A percentile compares a stretch with the other conserved stretches of the same genome.
These are phyloP conservation scores for Xerocomus minutiporus DNA, from an alignment of 1,284 basidiomycete genomes.

Conservation along the genomic window DNA sequence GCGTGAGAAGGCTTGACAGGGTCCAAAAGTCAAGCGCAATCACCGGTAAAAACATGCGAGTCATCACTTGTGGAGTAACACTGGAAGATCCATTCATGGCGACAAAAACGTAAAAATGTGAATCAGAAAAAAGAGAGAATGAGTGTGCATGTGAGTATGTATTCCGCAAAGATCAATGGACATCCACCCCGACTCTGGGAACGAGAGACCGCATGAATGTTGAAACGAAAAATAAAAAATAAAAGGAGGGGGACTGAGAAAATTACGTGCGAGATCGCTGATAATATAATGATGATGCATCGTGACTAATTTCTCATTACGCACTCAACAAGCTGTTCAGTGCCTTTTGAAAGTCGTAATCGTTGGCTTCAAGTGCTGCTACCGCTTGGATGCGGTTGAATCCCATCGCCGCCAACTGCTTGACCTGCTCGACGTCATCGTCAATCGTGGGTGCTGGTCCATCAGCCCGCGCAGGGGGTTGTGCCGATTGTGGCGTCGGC, in stretches of 20 bases:
- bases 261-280: conserved; percentile 20
- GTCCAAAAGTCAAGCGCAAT: background rate
- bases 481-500: conserved; percentile 38
- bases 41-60: background rate
- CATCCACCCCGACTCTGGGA: conserved; percentile 4
- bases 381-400: conserved; percentile 78
- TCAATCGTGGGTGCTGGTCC: conserved; percentile 58
- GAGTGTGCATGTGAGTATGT: conserved; percentile 28
- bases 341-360: conserved; percentile 71
- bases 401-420: conserved; percentile 76
- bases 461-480: conserved; percentile 43
- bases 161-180: conserved; percentile 21
- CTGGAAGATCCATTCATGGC: conserved; percentile 19
- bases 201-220: conserved; percentile 10
- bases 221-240: background rate
- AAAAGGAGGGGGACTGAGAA: conserved; percentile 2
- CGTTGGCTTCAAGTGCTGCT: conserved; percentile 67
- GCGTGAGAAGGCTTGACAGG: conserved; percentile 8
- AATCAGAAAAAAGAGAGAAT: conserved; percentile 8
- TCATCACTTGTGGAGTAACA: background rate
- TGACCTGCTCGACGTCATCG: conserved; percentile 75
- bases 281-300: conserved; percentile 15
- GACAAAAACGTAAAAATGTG: background rate
- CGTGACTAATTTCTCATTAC: conserved; percentile 8
- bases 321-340: conserved; percentile 62